Conservation (phyloP, 2,329 filamentous ascomycete genomes). For the Pyrenophora teres region DNA sequence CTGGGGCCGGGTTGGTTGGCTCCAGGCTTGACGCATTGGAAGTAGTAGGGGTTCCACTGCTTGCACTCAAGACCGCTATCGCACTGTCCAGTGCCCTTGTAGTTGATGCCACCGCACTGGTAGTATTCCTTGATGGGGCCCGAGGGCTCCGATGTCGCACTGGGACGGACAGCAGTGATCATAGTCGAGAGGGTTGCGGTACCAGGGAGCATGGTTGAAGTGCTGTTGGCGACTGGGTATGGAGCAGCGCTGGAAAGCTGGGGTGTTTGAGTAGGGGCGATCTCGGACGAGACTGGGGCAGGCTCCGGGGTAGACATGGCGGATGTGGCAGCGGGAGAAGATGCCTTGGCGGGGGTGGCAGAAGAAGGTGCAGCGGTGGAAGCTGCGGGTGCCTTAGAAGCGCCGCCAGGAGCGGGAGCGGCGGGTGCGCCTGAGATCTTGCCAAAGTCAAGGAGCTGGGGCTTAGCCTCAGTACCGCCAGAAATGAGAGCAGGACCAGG, state of each 20-base stretch:
- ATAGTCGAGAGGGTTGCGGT: slow-evolving; percentile 26
- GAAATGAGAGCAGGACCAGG: slow-evolving; percentile 47
- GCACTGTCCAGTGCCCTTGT: slow-evolving; percentile 48
- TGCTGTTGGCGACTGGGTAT: slow-evolving; percentile 15
- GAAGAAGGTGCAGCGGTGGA: slow-evolving; percentile 15
- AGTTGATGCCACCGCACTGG: slow-evolving; percentile 54
- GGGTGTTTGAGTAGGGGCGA: slow-evolving; percentile 3
- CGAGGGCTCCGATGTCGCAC: slow-evolving; percentile 21
- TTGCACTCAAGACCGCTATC: slow-evolving; percentile 48
- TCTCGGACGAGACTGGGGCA: slow-evolving; percentile 14
- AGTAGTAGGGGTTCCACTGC: slow-evolving; percentile 52
- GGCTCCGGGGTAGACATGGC: slow-evolving; percentile 14
- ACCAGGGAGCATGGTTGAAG: slow-evolving; percentile 7
- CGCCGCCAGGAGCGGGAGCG: slow-evolving; percentile 22
- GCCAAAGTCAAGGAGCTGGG: slow-evolving; percentile 33
- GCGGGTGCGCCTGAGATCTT: slow-evolving; percentile 27
- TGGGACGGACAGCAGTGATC: slow-evolving; percentile 27
- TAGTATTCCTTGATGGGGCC: slow-evolving; percentile 26
- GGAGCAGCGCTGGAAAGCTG: slow-evolving; percentile 5
- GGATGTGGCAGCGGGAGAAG: slow-evolving; percentile 2
- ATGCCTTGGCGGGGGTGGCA: slow-evolving; percentile 7
- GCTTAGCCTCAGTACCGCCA: slow-evolving; percentile 33
- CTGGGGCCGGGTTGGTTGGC: slow-evolving; percentile 13
- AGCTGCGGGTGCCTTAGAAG: slow-evolving; percentile 20
- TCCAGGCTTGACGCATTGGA: slow-evolving; percentile 47